Conservation (phyloP, 2,329 filamentous ascomycete genomes). For the Cladosporium cucumerinum region DNA sequence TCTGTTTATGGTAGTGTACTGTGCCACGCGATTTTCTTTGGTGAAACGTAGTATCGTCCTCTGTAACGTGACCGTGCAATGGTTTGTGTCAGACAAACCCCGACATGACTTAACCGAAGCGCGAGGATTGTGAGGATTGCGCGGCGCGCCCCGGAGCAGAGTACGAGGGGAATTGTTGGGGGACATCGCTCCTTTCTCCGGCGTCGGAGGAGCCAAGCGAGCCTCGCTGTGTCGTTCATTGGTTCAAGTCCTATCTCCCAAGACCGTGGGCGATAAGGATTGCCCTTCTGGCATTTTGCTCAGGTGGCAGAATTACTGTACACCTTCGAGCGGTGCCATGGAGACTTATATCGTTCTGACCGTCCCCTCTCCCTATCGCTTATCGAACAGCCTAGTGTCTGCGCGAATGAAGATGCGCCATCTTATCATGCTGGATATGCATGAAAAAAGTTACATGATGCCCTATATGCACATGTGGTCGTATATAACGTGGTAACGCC, state of each 20-base stretch:
- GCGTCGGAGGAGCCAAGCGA: background rate
- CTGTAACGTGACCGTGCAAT: background rate
- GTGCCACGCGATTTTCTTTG: background rate
- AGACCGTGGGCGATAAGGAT: constrained; percentile 8
- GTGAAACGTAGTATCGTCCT: background rate
- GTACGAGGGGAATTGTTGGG: background rate
- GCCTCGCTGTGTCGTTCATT: background rate
- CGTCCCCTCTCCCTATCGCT: background rate
- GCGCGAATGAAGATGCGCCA: background rate
- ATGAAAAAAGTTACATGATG: background rate
- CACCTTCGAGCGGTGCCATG: background rate
- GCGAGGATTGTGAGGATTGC: background rate
- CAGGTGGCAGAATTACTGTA: constrained; percentile 16
- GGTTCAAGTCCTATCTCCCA: background rate
- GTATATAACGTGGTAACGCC: background rate
- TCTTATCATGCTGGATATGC: background rate
- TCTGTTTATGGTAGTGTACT: background rate
- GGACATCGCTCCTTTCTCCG: background rate
- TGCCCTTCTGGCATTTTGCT: constrained; percentile 2
- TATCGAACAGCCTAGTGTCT: background rate
- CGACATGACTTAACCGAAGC: background rate
- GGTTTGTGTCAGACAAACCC: background rate
- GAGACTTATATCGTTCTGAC: background rate
- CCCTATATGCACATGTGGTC: background rate
- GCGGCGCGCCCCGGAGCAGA: constrained; percentile 1